Conservation (phyloP, 192 early-diverging fungal species). For the Coemansia aciculifera region DNA sequence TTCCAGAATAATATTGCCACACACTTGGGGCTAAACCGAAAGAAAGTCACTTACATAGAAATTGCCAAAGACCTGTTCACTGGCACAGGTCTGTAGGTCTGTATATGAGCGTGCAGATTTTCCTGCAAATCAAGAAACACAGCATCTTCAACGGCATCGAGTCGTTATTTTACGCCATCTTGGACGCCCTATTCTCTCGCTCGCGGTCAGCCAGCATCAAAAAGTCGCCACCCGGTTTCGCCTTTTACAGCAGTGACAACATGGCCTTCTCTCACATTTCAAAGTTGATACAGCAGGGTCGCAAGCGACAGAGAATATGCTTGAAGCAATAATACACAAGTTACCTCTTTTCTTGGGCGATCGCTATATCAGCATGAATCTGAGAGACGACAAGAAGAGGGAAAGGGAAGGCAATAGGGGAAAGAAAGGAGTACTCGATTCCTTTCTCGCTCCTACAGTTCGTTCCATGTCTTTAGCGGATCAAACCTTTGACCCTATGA, state of each 20-base stretch:
- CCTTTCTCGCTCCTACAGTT: no score
- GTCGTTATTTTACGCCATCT: conserved; percentile 15
- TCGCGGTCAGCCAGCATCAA: background rate
- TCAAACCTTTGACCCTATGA: background rate
- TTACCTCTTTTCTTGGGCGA: background rate
- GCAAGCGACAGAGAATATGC: background rate
- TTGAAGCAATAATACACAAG: conserved; percentile 7
- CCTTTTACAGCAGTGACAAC: background rate
- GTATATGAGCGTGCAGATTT: conserved; percentile 15
- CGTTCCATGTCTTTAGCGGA: background rate
- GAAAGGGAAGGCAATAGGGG: background rate
- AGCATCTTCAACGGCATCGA: conserved; percentile 15
- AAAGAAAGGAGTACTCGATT: no score
- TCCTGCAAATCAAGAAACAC: background rate
- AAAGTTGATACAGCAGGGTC: no score
- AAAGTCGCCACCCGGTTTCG: background rate
- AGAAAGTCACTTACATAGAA: background rate
- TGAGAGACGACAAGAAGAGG: background rate
- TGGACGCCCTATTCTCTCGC: conserved; percentile 1
- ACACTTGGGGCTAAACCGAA: background rate
- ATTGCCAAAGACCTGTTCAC: background rate
- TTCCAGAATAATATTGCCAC: background rate
- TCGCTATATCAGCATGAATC: background rate
- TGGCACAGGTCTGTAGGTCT: background rate
- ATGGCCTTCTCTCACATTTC: background rate